Conservation (phyloP, 495 filamentous ascomycete genomes). For the Aeminium ludgeri region DNA sequence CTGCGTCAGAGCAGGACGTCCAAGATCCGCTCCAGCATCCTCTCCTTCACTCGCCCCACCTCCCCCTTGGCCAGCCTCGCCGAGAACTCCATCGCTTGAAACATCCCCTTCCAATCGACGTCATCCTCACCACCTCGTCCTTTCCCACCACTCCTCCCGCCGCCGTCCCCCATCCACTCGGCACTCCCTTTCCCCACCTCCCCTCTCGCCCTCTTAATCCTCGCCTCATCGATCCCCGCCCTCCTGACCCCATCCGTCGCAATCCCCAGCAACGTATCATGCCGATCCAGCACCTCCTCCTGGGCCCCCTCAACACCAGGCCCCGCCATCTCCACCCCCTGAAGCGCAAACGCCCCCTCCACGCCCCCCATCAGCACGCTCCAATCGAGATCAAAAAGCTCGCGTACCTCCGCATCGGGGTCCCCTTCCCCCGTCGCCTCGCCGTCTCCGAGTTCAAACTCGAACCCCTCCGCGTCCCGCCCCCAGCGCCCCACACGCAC, state of each 20-base stretch:
- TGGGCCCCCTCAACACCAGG: too few relatives aligned
- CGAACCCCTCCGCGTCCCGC: slow-evolving; percentile 23
- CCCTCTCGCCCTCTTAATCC: background rate
- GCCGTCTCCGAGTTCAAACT: too few relatives aligned
- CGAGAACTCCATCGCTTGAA: slow-evolving; percentile 11
- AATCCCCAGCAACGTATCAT: slow-evolving; percentile 1
- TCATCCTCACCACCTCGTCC: slow-evolving; percentile 6
- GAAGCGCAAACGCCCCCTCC: slow-evolving; percentile 21
- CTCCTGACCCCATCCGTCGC: background rate
- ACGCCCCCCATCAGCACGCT: slow-evolving; percentile 14
- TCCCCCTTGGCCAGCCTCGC: slow-evolving; percentile 9
- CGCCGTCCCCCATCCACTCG: too few relatives aligned
- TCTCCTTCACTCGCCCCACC: slow-evolving; percentile 7
- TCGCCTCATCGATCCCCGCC: background rate
- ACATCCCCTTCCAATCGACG: slow-evolving; percentile 14
- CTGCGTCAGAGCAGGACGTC: slow-evolving; percentile 8
- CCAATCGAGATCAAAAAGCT: slow-evolving; percentile 24
- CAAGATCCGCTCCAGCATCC: slow-evolving; percentile 8
- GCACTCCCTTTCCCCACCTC: too few relatives aligned
- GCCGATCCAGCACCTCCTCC: too few relatives aligned
- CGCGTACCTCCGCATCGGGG: too few relatives aligned
- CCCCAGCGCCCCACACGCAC: slow-evolving; percentile 21
- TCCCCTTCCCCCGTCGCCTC: too few relatives aligned
- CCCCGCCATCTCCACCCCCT: too few relatives aligned
- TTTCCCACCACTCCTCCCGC: too few relatives aligned